Conservation (phyloP, 805 yeast genomes). For the Zygosaccharomyces gambellarensis region DNA sequence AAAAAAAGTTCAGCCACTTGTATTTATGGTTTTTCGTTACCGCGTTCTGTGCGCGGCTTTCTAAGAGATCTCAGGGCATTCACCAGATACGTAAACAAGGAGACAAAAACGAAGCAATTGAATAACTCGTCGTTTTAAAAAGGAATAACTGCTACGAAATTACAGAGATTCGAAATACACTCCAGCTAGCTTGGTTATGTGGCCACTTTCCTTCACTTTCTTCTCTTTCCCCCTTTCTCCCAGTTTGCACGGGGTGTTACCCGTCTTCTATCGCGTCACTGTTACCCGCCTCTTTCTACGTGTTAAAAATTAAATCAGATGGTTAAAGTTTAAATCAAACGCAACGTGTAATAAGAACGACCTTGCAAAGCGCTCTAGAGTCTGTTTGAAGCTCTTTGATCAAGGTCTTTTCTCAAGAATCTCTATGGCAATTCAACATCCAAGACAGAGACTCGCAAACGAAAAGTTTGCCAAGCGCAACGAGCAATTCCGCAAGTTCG, state of each 20-base stretch:
- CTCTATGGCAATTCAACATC: conserved; percentile 68
- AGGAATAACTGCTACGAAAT: no score
- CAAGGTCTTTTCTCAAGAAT: not conserved
- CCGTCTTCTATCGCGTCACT: not conserved
- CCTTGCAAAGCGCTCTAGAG: not conserved
- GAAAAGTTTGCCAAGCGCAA: conserved; percentile 71
- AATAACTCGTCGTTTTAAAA: no score
- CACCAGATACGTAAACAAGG: no score
- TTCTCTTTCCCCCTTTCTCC: no score
- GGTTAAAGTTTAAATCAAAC: not conserved
- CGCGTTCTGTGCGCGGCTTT: not conserved
- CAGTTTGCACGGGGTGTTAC: not conserved
- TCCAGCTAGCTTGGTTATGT: no score
- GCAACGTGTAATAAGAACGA: not conserved
- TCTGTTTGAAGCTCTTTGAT: not conserved
- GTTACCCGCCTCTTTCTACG: not conserved
- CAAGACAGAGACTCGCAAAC: conserved; percentile 84
- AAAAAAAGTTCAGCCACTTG: not conserved
- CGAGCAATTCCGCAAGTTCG: conserved; percentile 57
- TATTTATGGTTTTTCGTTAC: not conserved
- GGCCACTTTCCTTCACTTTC: no score
- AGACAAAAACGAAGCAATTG: not conserved
- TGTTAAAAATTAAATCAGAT: not conserved
- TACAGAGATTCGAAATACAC: no score
- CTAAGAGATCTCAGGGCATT: no score